Evolutionary conservation across 1,284 basidiomycete genomes (phyloP).

Genomic region (Ustilago trichophora): DNA sequence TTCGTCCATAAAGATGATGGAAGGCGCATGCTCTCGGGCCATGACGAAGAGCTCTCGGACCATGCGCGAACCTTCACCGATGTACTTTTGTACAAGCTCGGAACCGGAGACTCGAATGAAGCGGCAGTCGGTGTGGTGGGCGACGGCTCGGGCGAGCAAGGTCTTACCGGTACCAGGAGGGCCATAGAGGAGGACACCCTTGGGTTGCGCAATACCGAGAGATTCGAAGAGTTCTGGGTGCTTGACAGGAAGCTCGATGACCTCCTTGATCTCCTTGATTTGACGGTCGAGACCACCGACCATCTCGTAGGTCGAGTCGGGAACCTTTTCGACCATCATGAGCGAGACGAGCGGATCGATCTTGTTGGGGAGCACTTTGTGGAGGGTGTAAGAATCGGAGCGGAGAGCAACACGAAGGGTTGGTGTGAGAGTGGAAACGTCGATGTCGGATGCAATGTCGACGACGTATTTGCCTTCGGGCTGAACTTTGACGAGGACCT

Average conservation of each 20-base stretch:
- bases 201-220: constrained; percentile 95
- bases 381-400: constrained; percentile 85
- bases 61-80: constrained; percentile 88
- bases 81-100: constrained; percentile 98
- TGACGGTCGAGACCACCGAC: constrained; percentile 97
- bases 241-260: constrained; percentile 97
- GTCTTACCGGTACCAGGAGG: constrained; percentile 66
- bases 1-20: constrained; percentile 99
- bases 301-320: constrained; percentile 99
- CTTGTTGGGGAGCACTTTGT: constrained; percentile 66
- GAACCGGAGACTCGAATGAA: constrained; percentile 96
- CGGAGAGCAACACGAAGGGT: constrained; percentile 92
- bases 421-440: constrained; percentile 81
- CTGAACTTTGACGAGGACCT: constrained; percentile 97
- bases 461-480: constrained; percentile 99
- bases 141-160: constrained; percentile 64
- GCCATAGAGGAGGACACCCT: constrained; percentile 69
- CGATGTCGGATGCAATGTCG: constrained; percentile 89
- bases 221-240: constrained; percentile 97
- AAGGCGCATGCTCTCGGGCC: constrained; percentile 98
- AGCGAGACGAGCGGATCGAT: constrained; percentile 66
- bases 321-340: constrained; percentile 99
- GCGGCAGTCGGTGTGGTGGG: constrained; percentile 94
- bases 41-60: constrained; percentile 93
- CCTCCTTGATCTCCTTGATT: constrained; percentile 99